These are phyloP conservation scores for Gigaspora rosea DNA, from an alignment of 192 early-diverging fungal species.

Conservation along the genomic window DNA sequence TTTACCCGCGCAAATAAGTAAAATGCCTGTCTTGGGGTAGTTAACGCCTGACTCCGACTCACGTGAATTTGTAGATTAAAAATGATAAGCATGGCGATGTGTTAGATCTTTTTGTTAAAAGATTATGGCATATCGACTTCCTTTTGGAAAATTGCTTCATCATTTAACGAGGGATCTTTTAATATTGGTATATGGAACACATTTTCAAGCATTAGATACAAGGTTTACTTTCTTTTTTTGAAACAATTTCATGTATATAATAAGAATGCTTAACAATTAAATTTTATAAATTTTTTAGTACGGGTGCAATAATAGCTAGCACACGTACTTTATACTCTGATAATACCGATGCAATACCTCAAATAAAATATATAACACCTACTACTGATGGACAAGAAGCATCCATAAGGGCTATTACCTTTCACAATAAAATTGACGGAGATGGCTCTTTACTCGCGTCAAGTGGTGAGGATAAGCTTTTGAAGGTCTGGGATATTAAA, in stretches of 20 bases:
- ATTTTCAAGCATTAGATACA: slow-evolving; percentile 53
- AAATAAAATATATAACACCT: slow-evolving; percentile 32
- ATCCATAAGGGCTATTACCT: slow-evolving; percentile 51
- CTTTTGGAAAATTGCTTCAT: slow-evolving; percentile 50
- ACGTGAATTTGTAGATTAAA: no score
- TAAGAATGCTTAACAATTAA: neutral
- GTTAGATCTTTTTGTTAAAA: neutral
- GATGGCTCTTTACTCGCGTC: slow-evolving; percentile 61
- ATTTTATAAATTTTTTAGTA: slow-evolving; percentile 18
- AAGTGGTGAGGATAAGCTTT: slow-evolving; percentile 66
- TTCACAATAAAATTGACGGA: slow-evolving; percentile 43
- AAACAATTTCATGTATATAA: slow-evolving; percentile 1
- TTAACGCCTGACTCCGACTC: no score
- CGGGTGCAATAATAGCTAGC: slow-evolving; percentile 31
- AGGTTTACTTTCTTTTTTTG: slow-evolving; percentile 34
- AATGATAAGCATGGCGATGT: neutral
- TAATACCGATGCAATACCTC: slow-evolving; percentile 27
- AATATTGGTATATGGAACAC: slow-evolving; percentile 52
- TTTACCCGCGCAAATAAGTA: no score
- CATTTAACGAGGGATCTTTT: slow-evolving; percentile 49
- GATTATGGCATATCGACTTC: slow-evolving; percentile 38
- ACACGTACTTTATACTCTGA: slow-evolving; percentile 15
- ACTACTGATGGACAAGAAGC: slow-evolving; percentile 33
- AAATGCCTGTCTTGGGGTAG: no score
- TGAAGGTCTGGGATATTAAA: slow-evolving; percentile 66